Conservation (phyloP, 495 filamentous ascomycete species). For the Hypoxylon rickii region DNA sequence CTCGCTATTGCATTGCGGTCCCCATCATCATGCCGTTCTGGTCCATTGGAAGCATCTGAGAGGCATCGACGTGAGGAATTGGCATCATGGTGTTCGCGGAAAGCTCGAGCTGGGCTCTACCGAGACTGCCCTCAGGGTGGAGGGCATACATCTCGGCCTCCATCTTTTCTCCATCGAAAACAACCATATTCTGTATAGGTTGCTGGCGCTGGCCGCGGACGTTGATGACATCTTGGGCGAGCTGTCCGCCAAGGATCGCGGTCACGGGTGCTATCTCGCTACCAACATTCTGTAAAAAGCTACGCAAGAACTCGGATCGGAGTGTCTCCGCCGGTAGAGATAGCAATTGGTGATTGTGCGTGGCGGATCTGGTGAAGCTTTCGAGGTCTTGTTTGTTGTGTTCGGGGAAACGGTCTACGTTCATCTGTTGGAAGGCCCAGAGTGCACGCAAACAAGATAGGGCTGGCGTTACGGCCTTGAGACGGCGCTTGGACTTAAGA, state of each 20-base stretch:
- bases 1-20: slow-evolving; percentile 6
- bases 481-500: slow-evolving; percentile 64
- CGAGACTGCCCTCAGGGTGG: slow-evolving; percentile 65
- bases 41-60: slow-evolving; percentile 25
- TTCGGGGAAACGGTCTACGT: slow-evolving; percentile 44
- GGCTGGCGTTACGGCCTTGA: slow-evolving; percentile 76
- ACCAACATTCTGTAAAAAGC: slow-evolving; percentile 79
- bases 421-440: slow-evolving; percentile 69
- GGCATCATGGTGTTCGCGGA: slow-evolving; percentile 25
- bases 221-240: slow-evolving; percentile 97
- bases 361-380: slow-evolving; percentile 75
- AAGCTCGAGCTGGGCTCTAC: slow-evolving; percentile 42
- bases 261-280: slow-evolving; percentile 85
- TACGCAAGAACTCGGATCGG: slow-evolving; percentile 75
- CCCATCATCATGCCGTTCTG: slow-evolving; percentile 19
- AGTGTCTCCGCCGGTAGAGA: slow-evolving; percentile 78
- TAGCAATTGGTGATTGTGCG: slow-evolving; percentile 73
- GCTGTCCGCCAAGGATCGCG: slow-evolving; percentile 84
- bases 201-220: slow-evolving; percentile 88
- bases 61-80: slow-evolving; percentile 11
- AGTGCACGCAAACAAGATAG: slow-evolving; percentile 80
- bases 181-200: slow-evolving; percentile 89
- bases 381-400: slow-evolving; percentile 56
- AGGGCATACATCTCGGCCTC: slow-evolving; percentile 79
- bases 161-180: slow-evolving; percentile 85